These are phyloP conservation scores for Lecanosticta acicola DNA, from an alignment of 2,329 filamentous ascomycete species.

Conservation along the genomic window DNA sequence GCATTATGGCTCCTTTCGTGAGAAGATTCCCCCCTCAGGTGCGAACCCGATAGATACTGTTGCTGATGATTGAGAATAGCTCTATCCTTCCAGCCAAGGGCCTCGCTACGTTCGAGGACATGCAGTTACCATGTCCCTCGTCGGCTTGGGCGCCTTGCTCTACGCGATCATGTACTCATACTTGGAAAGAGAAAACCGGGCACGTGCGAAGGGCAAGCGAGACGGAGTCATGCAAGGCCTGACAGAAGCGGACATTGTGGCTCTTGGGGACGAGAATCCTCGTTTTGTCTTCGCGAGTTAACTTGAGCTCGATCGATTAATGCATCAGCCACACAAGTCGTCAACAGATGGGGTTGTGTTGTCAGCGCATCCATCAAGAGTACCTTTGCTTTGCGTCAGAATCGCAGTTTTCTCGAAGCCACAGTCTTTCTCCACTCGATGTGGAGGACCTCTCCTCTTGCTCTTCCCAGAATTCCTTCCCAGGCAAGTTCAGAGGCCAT, in stretches of 20 bases:
- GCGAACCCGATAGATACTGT: neutral
- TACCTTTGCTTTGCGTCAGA: too few relatives aligned
- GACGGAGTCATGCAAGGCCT: slow-evolving; percentile 37
- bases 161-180: slow-evolving; percentile 37
- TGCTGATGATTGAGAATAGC: slow-evolving; percentile 22
- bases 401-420: too few relatives aligned
- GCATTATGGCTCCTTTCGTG: slow-evolving; percentile 47
- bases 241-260: slow-evolving; percentile 40
- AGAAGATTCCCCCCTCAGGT: too few relatives aligned
- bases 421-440: too few relatives aligned
- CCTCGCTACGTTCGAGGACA: slow-evolving; percentile 50
- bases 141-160: slow-evolving; percentile 37
- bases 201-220: slow-evolving; percentile 37
- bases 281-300: slow-evolving; percentile 40
- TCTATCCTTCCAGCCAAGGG: slow-evolving; percentile 42
- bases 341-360: too few relatives aligned
- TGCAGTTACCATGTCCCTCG: slow-evolving; percentile 47
- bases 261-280: slow-evolving; percentile 43
- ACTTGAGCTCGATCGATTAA: neutral
- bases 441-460: too few relatives aligned
- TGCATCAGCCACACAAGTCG: too few relatives aligned
- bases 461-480: too few relatives aligned
- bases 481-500: too few relatives aligned
- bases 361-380: too few relatives aligned
- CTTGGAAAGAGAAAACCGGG: slow-evolving; percentile 35